Evolutionary conservation across 768 basidiomycete species (phyloP), one percentile per base, ranked within the genome.

Genomic region (Gymnopilus dilepis): DNA sequence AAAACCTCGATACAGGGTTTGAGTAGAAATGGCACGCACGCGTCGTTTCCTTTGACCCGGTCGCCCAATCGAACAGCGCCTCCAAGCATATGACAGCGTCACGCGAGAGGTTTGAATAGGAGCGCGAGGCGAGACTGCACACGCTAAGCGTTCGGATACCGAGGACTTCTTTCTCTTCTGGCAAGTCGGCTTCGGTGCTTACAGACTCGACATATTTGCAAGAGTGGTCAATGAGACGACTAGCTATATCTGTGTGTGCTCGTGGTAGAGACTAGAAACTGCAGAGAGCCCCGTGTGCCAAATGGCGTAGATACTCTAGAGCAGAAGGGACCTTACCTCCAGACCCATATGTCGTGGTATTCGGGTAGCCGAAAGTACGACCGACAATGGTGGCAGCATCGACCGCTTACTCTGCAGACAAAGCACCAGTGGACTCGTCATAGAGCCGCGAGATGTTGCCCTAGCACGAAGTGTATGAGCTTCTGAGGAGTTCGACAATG

Each of bases 341-440:
- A 43, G 41, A 60, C 54, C 40, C n/a, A 60, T 60, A 31, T 37
- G 59, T 60, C 59, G 9, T 60, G 51, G 15, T 60, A 60, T 19
- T 33, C 19, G 17, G n/a, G 1, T 60, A 21, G 12, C 34, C 51
- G 15, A 60, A 17, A 22, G 59, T 54, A 37, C 51, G 59, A 17
- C 15, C 17, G 11, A 60, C 59, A 37, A 60, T 33, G 5, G 11
- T 28, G 2, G 59, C 38, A 4, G 59, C 50, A 28, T 45, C 28
- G 51, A 42, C 17, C 7, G 59, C 59, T 31, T 60, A 30, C 26
- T 31, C 51, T 6, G 51, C 51, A 3, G 59, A 59, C 19, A 30
- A 24, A 19, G 51, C 34, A 15, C 53, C 58, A 11, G 58, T 59
- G 51, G 42, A 59, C 19, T 59, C 58, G 47, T 59, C 58, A 37